phyloP scores from a whole-genome alignment of 257 asterid species.

The Fraxinus cuspidata region DNA sequence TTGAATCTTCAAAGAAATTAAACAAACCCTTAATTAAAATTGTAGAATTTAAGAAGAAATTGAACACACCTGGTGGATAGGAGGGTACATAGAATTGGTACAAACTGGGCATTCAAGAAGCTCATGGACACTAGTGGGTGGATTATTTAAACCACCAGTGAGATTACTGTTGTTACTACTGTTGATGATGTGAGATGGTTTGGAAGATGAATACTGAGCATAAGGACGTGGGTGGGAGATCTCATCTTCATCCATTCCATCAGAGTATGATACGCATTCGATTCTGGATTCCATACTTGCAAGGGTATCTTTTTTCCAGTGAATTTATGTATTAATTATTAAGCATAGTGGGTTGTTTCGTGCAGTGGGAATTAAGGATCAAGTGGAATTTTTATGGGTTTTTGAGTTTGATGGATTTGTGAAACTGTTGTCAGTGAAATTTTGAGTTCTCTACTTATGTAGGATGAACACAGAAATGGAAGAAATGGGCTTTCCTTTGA shows the following conservation, averaged over 20 bases:
- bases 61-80: constrained; percentile 60
- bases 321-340: constrained; percentile 27
- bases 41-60: neutral
- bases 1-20: constrained; percentile 23
- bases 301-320: neutral
- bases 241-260: constrained; percentile 63
- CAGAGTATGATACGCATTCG: constrained; percentile 56
- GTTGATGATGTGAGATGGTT: constrained; percentile 32
- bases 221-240: constrained; percentile 43
- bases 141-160: constrained; percentile 37
- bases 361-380: constrained; percentile 2
- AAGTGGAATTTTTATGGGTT: constrained; percentile 18
- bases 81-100: constrained; percentile 74
- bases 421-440: constrained; percentile 18
- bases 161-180: constrained; percentile 32
- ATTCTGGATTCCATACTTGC: constrained; percentile 57
- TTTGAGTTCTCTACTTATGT: constrained; percentile 8
- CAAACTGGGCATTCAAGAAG: constrained; percentile 72
- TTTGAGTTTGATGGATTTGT: constrained; percentile 1
- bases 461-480: constrained; percentile 29
- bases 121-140: constrained; percentile 61
- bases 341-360: constrained; percentile 28
- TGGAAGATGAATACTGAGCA: constrained; percentile 51
- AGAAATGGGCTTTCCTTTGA: constrained; percentile 28
- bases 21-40: neutral